Evolutionary conservation across 2,329 filamentous ascomycete species (phyloP).

Genomic region (Moelleriella libera): DNA sequence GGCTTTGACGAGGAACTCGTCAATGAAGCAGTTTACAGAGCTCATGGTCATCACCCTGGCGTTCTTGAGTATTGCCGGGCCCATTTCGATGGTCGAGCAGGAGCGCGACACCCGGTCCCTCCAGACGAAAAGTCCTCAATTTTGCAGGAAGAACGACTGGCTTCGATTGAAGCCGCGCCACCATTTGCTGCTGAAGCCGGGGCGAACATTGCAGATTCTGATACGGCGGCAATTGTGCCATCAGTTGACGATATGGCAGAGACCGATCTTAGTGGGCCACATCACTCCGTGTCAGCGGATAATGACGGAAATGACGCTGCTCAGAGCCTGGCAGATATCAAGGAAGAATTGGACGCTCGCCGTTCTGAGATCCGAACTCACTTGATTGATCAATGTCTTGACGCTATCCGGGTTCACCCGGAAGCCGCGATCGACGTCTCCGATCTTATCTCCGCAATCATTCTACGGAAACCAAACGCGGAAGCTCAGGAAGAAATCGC

Average conservation of each 20-base stretch:
- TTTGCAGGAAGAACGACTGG: neutral
- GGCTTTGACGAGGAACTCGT: slow-evolving; percentile 44
- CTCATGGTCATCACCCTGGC: slow-evolving; percentile 47
- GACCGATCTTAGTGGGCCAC: slow-evolving; percentile 12
- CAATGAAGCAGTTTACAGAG: slow-evolving; percentile 70
- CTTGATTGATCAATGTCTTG: slow-evolving; percentile 78
- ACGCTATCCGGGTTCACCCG: slow-evolving; percentile 78
- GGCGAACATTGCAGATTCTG: slow-evolving; percentile 13
- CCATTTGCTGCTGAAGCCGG: slow-evolving; percentile 6
- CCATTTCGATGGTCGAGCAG: slow-evolving; percentile 40
- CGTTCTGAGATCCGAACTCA: slow-evolving; percentile 59
- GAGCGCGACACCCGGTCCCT: slow-evolving; percentile 54
- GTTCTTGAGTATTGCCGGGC: slow-evolving; percentile 65
- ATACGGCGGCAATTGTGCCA: slow-evolving; percentile 17
- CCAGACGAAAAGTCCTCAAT: slow-evolving; percentile 32
- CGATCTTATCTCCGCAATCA: slow-evolving; percentile 67
- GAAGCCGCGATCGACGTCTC: slow-evolving; percentile 82
- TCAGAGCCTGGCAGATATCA: slow-evolving; percentile 19
- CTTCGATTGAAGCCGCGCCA: slow-evolving; percentile 8
- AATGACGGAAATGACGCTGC: neutral
- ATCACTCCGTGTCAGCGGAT: slow-evolving; percentile 7
- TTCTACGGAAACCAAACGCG: slow-evolving; percentile 41
- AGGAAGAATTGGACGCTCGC: slow-evolving; percentile 69
- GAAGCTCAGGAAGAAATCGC: slow-evolving; percentile 58
- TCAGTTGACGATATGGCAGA: neutral